Conservation (phyloP, 1,139 yeast genomes). For the Saccharomycopsis hybrid region DNA sequence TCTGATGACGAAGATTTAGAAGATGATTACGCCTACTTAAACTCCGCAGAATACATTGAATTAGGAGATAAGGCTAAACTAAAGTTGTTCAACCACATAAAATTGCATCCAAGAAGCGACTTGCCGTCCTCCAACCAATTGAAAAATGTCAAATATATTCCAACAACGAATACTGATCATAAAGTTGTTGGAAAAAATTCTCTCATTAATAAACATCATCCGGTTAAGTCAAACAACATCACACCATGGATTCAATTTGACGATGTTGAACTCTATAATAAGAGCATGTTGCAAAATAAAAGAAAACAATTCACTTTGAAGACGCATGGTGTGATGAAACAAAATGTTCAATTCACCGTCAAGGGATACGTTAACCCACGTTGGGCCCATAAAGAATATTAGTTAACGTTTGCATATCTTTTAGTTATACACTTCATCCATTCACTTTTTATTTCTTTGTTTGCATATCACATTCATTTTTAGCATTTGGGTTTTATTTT, state of each 20-base stretch:
- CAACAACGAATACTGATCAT: neutral
- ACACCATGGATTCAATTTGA: slow-evolving; percentile 18
- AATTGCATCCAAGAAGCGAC: slow-evolving; percentile 17
- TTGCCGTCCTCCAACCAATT: slow-evolving; percentile 11
- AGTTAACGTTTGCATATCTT: too few relatives aligned
- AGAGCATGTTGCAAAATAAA: neutral
- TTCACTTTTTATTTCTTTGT: too few relatives aligned
- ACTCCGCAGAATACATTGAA: slow-evolving; percentile 18
- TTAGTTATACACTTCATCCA: too few relatives aligned
- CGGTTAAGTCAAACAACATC: neutral
- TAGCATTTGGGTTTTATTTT: too few relatives aligned
- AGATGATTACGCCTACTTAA: slow-evolving; percentile 20
- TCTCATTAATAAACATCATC: neutral
- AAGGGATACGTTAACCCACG: slow-evolving; percentile 47
- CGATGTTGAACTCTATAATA: slow-evolving; percentile 1
- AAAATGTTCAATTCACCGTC: slow-evolving; percentile 40
- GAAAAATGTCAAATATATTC: slow-evolving; percentile 11
- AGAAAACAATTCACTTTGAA: slow-evolving; percentile 4
- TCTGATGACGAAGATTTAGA: slow-evolving; percentile 25
- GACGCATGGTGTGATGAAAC: slow-evolving; percentile 24
- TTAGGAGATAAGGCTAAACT: slow-evolving; percentile 21
- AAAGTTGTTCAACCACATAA: slow-evolving; percentile 18
- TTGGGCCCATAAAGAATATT: slow-evolving; percentile 30
- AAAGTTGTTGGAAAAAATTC: neutral
- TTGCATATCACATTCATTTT: too few relatives aligned